These are phyloP conservation scores for Fusarium bactridioides DNA, from an alignment of 2,329 filamentous ascomycete genomes.

Conservation along the genomic window DNA sequence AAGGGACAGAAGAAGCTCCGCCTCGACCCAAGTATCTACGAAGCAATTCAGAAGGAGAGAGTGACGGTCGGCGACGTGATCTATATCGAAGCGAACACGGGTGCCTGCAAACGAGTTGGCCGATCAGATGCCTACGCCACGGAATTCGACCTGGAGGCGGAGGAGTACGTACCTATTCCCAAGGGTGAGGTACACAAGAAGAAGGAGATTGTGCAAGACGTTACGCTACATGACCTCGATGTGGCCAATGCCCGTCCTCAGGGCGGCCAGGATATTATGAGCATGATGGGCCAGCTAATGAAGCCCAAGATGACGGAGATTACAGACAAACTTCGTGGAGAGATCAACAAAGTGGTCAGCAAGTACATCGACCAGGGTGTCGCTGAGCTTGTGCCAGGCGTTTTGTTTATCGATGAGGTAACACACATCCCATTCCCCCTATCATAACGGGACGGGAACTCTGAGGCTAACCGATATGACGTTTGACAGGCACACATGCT, in stretches of 20 bases:
- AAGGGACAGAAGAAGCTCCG: conserved; percentile 98
- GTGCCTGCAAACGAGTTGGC: conserved; percentile 95
- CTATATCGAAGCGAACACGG: conserved; percentile 99
- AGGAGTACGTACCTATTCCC: conserved; percentile 98
- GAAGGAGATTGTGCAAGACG: conserved; percentile 99
- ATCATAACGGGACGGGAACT: conserved; percentile 29
- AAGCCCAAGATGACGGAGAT: conserved; percentile 99
- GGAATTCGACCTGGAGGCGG: conserved; percentile 97
- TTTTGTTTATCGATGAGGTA: conserved; percentile 98
- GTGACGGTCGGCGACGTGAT: conserved; percentile 97
- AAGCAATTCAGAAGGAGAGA: conserved; percentile 97
- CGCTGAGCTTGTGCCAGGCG: conserved; percentile 95
- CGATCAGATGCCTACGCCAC: conserved; percentile 97
- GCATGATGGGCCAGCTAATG: conserved; percentile 99
- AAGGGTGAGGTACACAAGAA: conserved; percentile 99
- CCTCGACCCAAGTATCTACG: conserved; percentile 97
- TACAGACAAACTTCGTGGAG: conserved; percentile 91
- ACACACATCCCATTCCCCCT: conserved; percentile 24
- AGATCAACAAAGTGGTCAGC: conserved; percentile 99
- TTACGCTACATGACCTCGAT: conserved; percentile 95
- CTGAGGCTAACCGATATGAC: conserved; percentile 30
- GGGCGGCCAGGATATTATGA: conserved; percentile 99
- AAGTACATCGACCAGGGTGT: conserved; percentile 99
- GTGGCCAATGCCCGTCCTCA: conserved; percentile 95
- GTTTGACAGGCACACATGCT: conserved; percentile 90